phyloP scores from a whole-genome alignment of 441 rosid genomes.

The Gossypium trilobum region DNA sequence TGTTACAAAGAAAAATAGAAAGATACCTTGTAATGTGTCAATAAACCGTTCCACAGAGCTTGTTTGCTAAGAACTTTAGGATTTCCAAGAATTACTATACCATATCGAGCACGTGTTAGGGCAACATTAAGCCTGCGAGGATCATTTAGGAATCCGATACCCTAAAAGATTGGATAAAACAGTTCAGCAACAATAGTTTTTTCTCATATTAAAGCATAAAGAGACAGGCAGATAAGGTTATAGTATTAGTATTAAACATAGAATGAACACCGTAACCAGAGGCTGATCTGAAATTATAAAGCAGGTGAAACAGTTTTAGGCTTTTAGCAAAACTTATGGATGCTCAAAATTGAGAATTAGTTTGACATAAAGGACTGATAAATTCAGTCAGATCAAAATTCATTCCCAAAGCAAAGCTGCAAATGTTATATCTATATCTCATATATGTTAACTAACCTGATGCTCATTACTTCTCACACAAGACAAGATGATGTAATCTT shows the following conservation, averaged over 20 bases:
- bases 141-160: slow-evolving; percentile 97
- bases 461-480: slow-evolving; percentile 98
- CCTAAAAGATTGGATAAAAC: slow-evolving; percentile 39
- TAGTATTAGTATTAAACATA: neutral
- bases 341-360: neutral
- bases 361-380: neutral
- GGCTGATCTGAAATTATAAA: neutral
- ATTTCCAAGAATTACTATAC: slow-evolving; percentile 91
- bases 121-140: slow-evolving; percentile 98
- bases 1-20: neutral
- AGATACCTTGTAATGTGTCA: slow-evolving; percentile 90
- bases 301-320: neutral
- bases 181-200: slow-evolving; percentile 11
- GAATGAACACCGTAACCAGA: neutral
- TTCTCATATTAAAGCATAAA: neutral
- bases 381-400: neutral
- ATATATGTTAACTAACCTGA: slow-evolving; percentile 49
- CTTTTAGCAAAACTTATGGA: neutral
- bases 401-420: neutral
- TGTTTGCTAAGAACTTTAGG: slow-evolving; percentile 98
- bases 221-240: neutral
- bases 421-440: neutral
- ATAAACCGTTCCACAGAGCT: slow-evolving; percentile 87
- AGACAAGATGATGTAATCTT: slow-evolving; percentile 94
- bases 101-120: slow-evolving; percentile 92